These are phyloP conservation scores for Fusarium palustre DNA, from an alignment of 2,329 filamentous ascomycete genomes.

Conservation along the genomic window DNA sequence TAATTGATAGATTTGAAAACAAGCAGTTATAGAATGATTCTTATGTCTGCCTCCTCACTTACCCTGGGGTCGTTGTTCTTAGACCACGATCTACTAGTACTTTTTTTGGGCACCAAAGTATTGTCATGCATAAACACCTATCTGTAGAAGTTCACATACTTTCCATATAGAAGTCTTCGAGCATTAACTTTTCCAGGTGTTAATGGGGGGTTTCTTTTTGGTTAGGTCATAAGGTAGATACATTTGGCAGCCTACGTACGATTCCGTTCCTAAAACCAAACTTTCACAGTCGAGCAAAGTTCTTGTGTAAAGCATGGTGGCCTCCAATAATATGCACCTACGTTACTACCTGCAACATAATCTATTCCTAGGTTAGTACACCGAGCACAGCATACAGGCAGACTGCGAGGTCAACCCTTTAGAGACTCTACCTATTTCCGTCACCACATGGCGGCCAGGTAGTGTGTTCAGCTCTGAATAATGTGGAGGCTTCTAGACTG, in stretches of 20 bases:
- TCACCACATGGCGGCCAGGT: slow-evolving; percentile 39
- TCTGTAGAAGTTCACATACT: neutral
- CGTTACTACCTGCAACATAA: neutral
- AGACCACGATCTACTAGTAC: slow-evolving; percentile 43
- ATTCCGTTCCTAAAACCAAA: neutral
- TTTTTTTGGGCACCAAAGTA: slow-evolving; percentile 1
- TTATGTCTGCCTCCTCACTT: slow-evolving; percentile 31
- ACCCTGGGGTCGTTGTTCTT: slow-evolving; percentile 19
- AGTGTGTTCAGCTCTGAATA: slow-evolving; percentile 3
- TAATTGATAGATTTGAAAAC: neutral
- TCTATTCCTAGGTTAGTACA: neutral
- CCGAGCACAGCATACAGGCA: neutral
- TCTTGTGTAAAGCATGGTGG: neutral
- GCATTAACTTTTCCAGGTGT: neutral
- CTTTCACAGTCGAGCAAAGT: neutral
- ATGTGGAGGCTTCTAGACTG: slow-evolving; percentile 29
- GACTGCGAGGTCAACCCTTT: slow-evolving; percentile 6
- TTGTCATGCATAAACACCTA: neutral
- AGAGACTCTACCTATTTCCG: slow-evolving; percentile 39
- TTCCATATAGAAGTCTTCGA: neutral
- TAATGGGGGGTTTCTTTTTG: neutral
- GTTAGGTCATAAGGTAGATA: too few species aligned
- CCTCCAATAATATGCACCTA: neutral
- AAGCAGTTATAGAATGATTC: slow-evolving; percentile 9
- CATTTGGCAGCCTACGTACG: neutral